phyloP scores from a whole-genome alignment of 1,284 basidiomycete genomes.

The Microbotryomycetes sp. region DNA sequence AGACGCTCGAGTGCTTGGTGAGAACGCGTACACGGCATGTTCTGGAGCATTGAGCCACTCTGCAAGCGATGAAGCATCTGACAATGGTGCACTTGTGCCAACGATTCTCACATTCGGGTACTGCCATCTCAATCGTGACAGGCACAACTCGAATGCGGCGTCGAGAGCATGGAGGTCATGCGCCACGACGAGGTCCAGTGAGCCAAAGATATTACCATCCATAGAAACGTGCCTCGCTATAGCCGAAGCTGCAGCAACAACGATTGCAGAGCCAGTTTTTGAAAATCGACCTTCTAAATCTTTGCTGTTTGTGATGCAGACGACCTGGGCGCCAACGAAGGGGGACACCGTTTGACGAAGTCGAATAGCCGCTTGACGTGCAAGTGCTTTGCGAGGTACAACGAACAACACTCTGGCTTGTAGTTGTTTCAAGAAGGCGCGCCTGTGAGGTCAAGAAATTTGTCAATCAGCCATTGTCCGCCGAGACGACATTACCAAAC shows the following conservation, averaged over 20 bases:
- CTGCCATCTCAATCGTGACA: slow-evolving; percentile 58
- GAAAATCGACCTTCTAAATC: slow-evolving; percentile 37
- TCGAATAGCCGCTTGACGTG: slow-evolving; percentile 41
- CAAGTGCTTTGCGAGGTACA: slow-evolving; percentile 41
- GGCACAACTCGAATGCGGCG: slow-evolving; percentile 70
- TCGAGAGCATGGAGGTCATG: slow-evolving; percentile 84
- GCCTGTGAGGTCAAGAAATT: slow-evolving; percentile 32
- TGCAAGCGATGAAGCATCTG: slow-evolving; percentile 72
- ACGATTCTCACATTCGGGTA: slow-evolving; percentile 56
- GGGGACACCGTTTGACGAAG: slow-evolving; percentile 33
- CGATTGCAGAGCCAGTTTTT: slow-evolving; percentile 34
- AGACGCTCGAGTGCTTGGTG: slow-evolving; percentile 74
- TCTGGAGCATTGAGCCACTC: slow-evolving; percentile 71
- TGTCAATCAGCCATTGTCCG: not conserved
- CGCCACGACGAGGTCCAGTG: slow-evolving; percentile 63
- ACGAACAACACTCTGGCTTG: slow-evolving; percentile 41
- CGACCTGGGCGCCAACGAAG: slow-evolving; percentile 34
- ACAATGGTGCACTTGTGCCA: slow-evolving; percentile 69
- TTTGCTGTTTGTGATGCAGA: slow-evolving; percentile 29
- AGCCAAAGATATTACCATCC: slow-evolving; percentile 40
- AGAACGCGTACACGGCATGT: slow-evolving; percentile 65
- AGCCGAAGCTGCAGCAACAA: slow-evolving; percentile 43
- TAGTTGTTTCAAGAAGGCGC: slow-evolving; percentile 40
- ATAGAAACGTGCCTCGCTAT: slow-evolving; percentile 38
- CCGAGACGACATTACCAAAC: not conserved